Conservation (phyloP, 2,329 filamentous ascomycete genomes). For the Cladophialophora yegresii region DNA sequence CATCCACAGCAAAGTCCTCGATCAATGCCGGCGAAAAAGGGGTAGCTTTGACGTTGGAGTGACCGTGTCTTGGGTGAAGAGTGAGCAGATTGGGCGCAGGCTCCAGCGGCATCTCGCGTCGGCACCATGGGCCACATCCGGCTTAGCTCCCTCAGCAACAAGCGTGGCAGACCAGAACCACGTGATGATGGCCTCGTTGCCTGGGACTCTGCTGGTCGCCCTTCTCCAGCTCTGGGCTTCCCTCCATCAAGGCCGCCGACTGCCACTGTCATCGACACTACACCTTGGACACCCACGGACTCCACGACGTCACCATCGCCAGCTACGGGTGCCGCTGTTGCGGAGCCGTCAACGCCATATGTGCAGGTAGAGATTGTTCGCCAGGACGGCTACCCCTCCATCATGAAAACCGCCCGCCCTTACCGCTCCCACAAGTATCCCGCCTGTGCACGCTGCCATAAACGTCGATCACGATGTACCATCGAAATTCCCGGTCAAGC, state of each 20-base stretch:
- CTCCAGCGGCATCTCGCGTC: background rate
- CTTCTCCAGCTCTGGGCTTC: background rate
- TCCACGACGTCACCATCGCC: conserved; percentile 1
- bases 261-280: conserved; percentile 9
- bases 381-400: conserved; percentile 4
- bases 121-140: conserved; percentile 16
- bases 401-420: conserved; percentile 48
- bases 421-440: conserved; percentile 64
- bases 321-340: background rate
- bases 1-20: background rate
- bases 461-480: conserved; percentile 63
- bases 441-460: conserved; percentile 62
- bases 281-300: background rate
- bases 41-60: background rate
- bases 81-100: background rate
- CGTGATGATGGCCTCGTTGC: background rate
- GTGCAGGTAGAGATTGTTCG: conserved; percentile 1
- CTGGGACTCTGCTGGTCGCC: background rate
- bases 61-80: background rate
- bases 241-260: background rate
- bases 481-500: conserved; percentile 56
- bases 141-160: conserved; percentile 12
- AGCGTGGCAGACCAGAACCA: background rate
- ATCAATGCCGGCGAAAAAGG: background rate
- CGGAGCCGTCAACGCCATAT: background rate